A percentile compares a stretch with the other conserved stretches of the same genome.
phyloP scores from a whole-genome alignment of 2,329 filamentous ascomycete species.

The Xylariaceae sp. region DNA sequence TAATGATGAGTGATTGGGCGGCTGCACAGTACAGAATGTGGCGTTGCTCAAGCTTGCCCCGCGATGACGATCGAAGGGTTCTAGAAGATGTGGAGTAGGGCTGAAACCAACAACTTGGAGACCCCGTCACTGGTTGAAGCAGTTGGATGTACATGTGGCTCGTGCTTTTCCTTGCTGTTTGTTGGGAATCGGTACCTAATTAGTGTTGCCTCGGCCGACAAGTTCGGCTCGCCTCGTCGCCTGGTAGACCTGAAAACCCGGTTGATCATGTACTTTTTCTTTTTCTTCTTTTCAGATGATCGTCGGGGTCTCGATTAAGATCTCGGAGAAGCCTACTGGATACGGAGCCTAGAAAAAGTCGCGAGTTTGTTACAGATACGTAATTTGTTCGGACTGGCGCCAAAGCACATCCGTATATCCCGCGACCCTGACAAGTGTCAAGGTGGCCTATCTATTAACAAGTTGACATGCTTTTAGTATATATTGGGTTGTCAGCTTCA shows the following conservation, averaged over 20 bases:
- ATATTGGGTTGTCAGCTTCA: too few species aligned
- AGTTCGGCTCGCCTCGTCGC: background rate
- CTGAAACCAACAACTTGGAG: background rate
- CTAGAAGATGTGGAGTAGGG: conserved; percentile 1
- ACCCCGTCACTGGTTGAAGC: conserved; percentile 1
- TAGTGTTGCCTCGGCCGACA: background rate
- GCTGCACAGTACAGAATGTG: too few species aligned
- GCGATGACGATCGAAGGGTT: background rate
- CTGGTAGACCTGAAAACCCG: too few species aligned
- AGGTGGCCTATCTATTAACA: background rate
- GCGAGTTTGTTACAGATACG: background rate
- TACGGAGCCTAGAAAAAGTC: background rate
- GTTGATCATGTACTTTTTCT: too few species aligned
- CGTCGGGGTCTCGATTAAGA: conserved; percentile 4
- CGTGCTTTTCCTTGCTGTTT: background rate
- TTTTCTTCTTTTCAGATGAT: background rate
- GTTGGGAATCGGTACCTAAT: too few species aligned
- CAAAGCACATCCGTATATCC: background rate
- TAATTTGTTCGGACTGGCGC: background rate
- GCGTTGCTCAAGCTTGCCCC: background rate
- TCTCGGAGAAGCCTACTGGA: conserved; percentile 10
- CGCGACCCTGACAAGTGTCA: background rate
- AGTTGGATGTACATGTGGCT: conserved; percentile 7
- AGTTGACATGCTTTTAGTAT: background rate
- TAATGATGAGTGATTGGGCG: too few species aligned